These are phyloP conservation scores for Chara braunii DNA, from an alignment of 139 green algal genomes.

Conservation along the genomic window DNA sequence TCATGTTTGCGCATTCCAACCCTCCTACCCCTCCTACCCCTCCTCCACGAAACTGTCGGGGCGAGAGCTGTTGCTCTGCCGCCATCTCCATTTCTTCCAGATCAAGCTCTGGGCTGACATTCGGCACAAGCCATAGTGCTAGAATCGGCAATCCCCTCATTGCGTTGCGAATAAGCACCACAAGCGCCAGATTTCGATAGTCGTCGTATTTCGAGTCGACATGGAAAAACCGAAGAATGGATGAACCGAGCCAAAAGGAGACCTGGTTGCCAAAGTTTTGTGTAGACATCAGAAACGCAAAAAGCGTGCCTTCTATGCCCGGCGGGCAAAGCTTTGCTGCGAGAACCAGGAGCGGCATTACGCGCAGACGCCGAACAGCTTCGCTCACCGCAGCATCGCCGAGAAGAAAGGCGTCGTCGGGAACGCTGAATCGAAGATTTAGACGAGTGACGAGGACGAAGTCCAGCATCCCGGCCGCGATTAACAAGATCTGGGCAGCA, in stretches of 20 bases:
- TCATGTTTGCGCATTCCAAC: not conserved
- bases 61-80: not conserved
- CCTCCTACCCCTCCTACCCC: not conserved
- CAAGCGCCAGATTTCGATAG: conserved; percentile 26
- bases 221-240: conserved; percentile 7
- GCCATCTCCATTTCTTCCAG: not conserved
- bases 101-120: conserved; percentile 11
- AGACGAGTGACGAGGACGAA: conserved; percentile 63
- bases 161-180: conserved; percentile 18
- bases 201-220: conserved; percentile 20
- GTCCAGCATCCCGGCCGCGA: conserved; percentile 46
- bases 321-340: conserved; percentile 55
- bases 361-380: conserved; percentile 74
- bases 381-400: conserved; percentile 80
- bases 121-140: conserved; percentile 26
- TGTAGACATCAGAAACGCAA: conserved; percentile 89
- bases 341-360: conserved; percentile 94
- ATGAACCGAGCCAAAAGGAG: conserved; percentile 11
- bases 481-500: conserved; percentile 22
- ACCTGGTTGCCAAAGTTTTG: conserved; percentile 56
- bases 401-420: conserved; percentile 83
- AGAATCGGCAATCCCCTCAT: conserved; percentile 10
- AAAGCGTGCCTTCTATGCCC: conserved; percentile 91
- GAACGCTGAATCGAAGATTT: conserved; percentile 49
- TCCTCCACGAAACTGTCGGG: not conserved